Evolutionary conservation across 129 eudicot species (phyloP).

Genomic region (Ambrosia trifida): DNA sequence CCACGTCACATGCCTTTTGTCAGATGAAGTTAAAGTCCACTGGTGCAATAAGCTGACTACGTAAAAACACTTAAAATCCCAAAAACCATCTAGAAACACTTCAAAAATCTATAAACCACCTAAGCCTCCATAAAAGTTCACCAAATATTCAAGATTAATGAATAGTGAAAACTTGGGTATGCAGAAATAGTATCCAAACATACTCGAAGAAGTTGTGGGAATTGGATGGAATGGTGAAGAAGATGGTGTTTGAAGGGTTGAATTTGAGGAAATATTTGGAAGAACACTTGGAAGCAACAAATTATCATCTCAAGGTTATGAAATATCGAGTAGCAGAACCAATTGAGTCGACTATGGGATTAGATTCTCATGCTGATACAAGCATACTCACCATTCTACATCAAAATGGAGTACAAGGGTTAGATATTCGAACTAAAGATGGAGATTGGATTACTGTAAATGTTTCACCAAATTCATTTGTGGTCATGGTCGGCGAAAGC

Average conservation of each 20-base stretch:
- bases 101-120: no score
- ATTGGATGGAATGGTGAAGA: slow-evolving; percentile 35
- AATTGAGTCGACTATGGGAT: slow-evolving; percentile 27
- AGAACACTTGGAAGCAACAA: slow-evolving; percentile 33
- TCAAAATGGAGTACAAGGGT: slow-evolving; percentile 41
- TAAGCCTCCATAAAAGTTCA: no score
- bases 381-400: slow-evolving; percentile 36
- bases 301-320: slow-evolving; percentile 33
- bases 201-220: slow-evolving; percentile 44
- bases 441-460: slow-evolving; percentile 32
- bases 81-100: no score
- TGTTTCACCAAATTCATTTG: slow-evolving; percentile 37
- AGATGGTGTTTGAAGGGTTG: slow-evolving; percentile 38
- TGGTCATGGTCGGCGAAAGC: slow-evolving; percentile 41
- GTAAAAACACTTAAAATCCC: no score
- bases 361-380: slow-evolving; percentile 39
- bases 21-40: no score
- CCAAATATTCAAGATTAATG: no score
- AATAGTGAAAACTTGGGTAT: neutral
- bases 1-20: no score
- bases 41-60: no score
- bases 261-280: slow-evolving; percentile 36
- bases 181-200: slow-evolving; percentile 48
- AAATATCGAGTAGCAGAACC: slow-evolving; percentile 30
- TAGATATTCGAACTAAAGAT: slow-evolving; percentile 31